A percentile compares a stretch with the other conserved stretches of the same genome.
These are phyloP conservation scores for Phanerochaete carnosa DNA, from an alignment of 768 basidiomycete genomes.

Conservation along the genomic window DNA sequence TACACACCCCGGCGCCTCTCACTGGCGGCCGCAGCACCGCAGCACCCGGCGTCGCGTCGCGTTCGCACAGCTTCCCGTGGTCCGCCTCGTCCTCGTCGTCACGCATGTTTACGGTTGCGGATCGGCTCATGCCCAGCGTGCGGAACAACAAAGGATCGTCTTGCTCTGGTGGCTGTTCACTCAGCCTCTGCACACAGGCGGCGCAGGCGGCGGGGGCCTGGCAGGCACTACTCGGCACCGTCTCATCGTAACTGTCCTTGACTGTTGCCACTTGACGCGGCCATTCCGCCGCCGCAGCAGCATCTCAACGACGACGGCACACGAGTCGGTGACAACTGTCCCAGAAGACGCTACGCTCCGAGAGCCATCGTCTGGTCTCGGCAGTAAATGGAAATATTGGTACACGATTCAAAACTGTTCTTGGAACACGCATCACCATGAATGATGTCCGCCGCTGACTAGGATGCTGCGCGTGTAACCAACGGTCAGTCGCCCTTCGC, in stretches of 20 bases:
- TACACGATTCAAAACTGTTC: neutral
- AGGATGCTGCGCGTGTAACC: conserved; percentile 41
- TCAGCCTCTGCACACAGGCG: neutral
- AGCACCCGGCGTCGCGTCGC: neutral
- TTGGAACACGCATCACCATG: conserved; percentile 41
- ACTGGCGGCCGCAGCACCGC: neutral
- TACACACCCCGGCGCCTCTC: neutral
- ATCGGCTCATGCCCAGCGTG: too few species aligned
- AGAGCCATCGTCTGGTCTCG: too few species aligned
- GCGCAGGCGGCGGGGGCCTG: neutral
- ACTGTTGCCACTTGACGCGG: too few species aligned
- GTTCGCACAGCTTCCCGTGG: neutral
- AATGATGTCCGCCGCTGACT: conserved; percentile 60
- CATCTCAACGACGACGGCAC: too few species aligned
- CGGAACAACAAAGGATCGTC: neutral
- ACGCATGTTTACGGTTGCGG: too few species aligned
- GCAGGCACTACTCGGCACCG: too few species aligned
- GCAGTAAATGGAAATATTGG: neutral
- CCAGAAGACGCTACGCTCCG: too few species aligned
- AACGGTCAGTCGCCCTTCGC: conserved; percentile 7
- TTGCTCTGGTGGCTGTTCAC: neutral
- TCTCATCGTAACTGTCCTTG: too few species aligned
- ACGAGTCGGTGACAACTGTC: too few species aligned
- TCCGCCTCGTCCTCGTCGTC: neutral
- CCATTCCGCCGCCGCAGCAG: too few species aligned